A percentile compares a stretch with the other conserved stretches of the same genome.
Conservation (phyloP, 345 rosid genomes). For the Anacardium occidentale region DNA sequence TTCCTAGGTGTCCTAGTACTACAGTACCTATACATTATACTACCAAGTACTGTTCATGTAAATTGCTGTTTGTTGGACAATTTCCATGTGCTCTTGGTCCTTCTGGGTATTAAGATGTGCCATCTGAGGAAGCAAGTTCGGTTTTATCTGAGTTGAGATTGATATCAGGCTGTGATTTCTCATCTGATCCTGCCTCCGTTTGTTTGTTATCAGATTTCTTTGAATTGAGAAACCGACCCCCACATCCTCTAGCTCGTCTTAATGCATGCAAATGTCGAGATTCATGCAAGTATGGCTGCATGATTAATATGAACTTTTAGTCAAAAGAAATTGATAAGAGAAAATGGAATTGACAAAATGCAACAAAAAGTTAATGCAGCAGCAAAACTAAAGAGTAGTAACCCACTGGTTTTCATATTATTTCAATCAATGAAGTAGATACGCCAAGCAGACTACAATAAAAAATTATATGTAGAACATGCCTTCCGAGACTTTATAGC, state of each 20-base stretch:
- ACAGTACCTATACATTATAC: constrained; percentile 14
- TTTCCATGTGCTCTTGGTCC: background rate
- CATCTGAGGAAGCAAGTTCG: constrained; percentile 43
- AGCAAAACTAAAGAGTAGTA: background rate
- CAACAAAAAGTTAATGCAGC: background rate
- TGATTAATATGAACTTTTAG: constrained; percentile 13
- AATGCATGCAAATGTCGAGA: constrained; percentile 96
- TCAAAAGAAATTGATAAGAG: background rate
- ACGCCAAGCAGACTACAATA: background rate
- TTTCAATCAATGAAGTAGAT: constrained; percentile 3
- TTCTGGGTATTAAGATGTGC: constrained; percentile 37
- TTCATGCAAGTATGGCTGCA: constrained; percentile 96
- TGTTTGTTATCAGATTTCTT: constrained; percentile 60
- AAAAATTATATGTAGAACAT: constrained; percentile 9
- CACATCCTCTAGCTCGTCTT: constrained; percentile 90
- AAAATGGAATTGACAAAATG: background rate
- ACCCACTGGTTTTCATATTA: background rate
- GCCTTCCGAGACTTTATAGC: constrained; percentile 74
- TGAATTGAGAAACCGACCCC: constrained; percentile 86
- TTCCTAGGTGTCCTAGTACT: constrained; percentile 11
- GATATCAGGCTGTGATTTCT: constrained; percentile 57
- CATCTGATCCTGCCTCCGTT: constrained; percentile 46
- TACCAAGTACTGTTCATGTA: background rate
- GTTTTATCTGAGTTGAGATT: constrained; percentile 58
- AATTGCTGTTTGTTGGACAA: background rate